A percentile compares a stretch with the other conserved stretches of the same genome.
phyloP scores from a whole-genome alignment of 805 yeast genomes.

The Candida odintsovae region DNA sequence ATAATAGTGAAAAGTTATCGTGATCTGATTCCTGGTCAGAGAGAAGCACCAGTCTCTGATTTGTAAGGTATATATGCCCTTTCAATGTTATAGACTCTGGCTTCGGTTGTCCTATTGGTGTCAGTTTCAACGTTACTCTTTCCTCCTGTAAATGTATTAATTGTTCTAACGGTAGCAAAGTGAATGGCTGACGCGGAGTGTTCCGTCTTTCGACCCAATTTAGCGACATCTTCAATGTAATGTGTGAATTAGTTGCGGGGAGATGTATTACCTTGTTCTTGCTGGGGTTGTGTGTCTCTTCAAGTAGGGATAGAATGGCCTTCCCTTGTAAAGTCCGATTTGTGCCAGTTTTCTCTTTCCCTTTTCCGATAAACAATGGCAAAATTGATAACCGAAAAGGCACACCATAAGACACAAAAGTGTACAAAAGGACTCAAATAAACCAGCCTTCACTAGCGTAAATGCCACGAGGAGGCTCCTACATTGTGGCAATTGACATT shows the following conservation, averaged over 20 bases:
- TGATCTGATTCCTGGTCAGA: conserved; percentile 5
- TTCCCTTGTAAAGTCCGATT: no score
- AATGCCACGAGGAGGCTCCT: not conserved
- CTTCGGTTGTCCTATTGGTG: conserved; percentile 17
- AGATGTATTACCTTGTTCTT: no score
- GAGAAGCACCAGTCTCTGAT: conserved; percentile 34
- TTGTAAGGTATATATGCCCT: conserved; percentile 39
- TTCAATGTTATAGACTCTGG: conserved; percentile 18
- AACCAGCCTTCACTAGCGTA: not conserved
- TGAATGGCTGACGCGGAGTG: conserved; percentile 15
- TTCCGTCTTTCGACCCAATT: conserved; percentile 24
- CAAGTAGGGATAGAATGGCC: no score
- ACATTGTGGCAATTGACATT: not conserved
- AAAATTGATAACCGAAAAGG: not conserved
- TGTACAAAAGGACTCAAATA: not conserved
- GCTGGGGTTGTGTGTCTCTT: no score
- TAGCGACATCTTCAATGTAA: conserved; percentile 20
- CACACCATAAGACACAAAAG: not conserved
- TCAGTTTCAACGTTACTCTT: conserved; percentile 8
- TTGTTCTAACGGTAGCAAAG: conserved; percentile 22
- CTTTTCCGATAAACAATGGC: no score
- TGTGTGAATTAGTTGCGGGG: no score
- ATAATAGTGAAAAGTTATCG: conserved; percentile 35
- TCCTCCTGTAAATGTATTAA: conserved; percentile 15
- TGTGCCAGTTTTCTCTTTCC: no score